Evolutionary conservation across 352 stramenopile genomes (phyloP).

Genomic region (Globisporangium nagaii): DNA sequence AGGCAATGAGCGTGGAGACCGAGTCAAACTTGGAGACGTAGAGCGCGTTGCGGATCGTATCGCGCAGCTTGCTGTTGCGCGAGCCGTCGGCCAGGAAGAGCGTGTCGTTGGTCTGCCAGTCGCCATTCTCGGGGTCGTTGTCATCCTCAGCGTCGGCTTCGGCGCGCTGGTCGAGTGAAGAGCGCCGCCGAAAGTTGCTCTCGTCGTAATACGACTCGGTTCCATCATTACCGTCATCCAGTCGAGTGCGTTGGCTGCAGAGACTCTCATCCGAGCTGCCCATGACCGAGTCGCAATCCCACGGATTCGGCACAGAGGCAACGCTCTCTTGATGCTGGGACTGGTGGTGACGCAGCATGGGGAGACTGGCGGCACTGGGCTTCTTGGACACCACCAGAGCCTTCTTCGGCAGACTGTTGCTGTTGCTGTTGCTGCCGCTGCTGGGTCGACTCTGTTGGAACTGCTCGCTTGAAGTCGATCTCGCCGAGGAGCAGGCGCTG

Average conservation of each 20-base stretch:
- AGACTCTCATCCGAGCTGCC: constrained; percentile 36
- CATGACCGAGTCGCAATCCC: constrained; percentile 63
- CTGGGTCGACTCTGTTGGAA: constrained; percentile 7
- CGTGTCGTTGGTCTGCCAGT: constrained; percentile 70
- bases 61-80: constrained; percentile 79
- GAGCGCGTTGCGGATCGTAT: constrained; percentile 75
- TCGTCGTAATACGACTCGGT: background rate
- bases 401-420: background rate
- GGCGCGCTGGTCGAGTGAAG: constrained; percentile 7
- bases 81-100: constrained; percentile 87
- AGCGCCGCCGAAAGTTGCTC: constrained; percentile 2
- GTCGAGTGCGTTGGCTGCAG: constrained; percentile 32
- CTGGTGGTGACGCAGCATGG: constrained; percentile 17
- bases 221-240: constrained; percentile 8
- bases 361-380: constrained; percentile 13
- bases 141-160: constrained; percentile 15
- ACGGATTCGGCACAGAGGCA: constrained; percentile 26
- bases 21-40: constrained; percentile 89
- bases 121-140: constrained; percentile 22
- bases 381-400: background rate
- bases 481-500: constrained; percentile 24
- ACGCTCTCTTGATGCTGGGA: background rate
- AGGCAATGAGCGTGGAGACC: constrained; percentile 81
- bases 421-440: constrained; percentile 2
- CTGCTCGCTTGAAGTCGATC: constrained; percentile 24